A percentile compares a stretch with the other conserved stretches of the same genome.
Evolutionary conservation across 2,329 filamentous ascomycete species (phyloP).

Genomic region (Aspergillus luchuensis): DNA sequence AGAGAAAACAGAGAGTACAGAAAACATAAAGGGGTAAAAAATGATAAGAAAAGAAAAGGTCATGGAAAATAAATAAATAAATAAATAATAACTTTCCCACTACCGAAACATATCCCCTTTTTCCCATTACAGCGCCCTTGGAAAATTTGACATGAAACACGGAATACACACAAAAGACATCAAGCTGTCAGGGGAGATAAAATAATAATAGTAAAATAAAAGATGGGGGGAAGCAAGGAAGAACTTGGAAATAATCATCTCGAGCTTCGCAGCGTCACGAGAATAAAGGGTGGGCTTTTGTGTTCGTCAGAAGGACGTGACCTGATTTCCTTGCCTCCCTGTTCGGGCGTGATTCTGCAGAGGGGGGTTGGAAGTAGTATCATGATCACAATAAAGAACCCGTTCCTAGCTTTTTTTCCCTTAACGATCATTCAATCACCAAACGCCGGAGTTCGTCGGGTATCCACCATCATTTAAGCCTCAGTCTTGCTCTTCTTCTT

Average conservation of each 20-base stretch:
- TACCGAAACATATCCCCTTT: conserved; percentile 39
- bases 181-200: conserved; percentile 2
- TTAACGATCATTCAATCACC: conserved; percentile 27
- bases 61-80: too few species aligned
- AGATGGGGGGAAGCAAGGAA: conserved; percentile 13
- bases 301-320: background rate
- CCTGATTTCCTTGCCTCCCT: conserved; percentile 3
- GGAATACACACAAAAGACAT: conserved; percentile 9
- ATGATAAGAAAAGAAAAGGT: conserved; percentile 6
- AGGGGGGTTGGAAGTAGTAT: background rate
- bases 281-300: conserved; percentile 13
- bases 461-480: conserved; percentile 30
- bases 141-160: conserved; percentile 24
- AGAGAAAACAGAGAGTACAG: conserved; percentile 1
- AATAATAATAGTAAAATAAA: conserved; percentile 19
- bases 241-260: conserved; percentile 24
- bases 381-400: conserved; percentile 20
- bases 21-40: conserved; percentile 8
- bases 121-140: conserved; percentile 45
- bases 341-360: too few species aligned
- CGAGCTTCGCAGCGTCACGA: conserved; percentile 30
- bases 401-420: conserved; percentile 18
- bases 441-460: conserved; percentile 29
- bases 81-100: conserved; percentile 30
- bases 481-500: conserved; percentile 80